phyloP scores from a whole-genome alignment of 768 basidiomycete genomes.

The Cytidiella melzeri region DNA sequence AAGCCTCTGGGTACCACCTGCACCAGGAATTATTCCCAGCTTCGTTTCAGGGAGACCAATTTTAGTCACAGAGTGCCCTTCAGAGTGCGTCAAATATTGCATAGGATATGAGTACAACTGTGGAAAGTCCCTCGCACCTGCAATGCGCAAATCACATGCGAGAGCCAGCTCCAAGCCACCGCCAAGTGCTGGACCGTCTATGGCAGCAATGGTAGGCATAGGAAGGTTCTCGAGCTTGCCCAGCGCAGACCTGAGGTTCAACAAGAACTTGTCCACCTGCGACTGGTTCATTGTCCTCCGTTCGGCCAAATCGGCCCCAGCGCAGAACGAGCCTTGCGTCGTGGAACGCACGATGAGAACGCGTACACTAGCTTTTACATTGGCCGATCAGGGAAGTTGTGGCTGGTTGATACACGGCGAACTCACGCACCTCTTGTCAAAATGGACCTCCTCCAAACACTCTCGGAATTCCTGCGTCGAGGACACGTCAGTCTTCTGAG shows the following conservation, averaged over 20 bases:
- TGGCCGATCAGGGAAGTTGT: too few species aligned
- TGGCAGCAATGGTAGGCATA: conserved; percentile 87
- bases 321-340: conserved; percentile 75
- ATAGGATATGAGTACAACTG: too few species aligned
- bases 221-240: conserved; percentile 74
- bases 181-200: conserved; percentile 90
- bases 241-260: conserved; percentile 63
- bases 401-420: too few species aligned
- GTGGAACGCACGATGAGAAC: conserved; percentile 82
- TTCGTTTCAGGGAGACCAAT: conserved; percentile 81
- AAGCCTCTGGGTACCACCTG: conserved; percentile 82
- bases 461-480: conserved; percentile 58
- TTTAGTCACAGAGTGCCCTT: conserved; percentile 67
- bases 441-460: conserved; percentile 58
- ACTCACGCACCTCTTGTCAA: conserved; percentile 58
- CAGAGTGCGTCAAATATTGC: too few species aligned
- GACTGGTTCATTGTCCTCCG: conserved; percentile 72
- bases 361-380: conserved; percentile 56
- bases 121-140: too few species aligned
- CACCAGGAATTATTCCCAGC: conserved; percentile 83
- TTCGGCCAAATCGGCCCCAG: conserved; percentile 87
- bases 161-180: conserved; percentile 88
- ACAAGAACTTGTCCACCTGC: conserved; percentile 75
- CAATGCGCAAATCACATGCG: conserved; percentile 87
- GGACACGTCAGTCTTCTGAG: background rate